Conservation (phyloP, 2,329 filamentous ascomycete species). For the Calonectria honghensis region DNA sequence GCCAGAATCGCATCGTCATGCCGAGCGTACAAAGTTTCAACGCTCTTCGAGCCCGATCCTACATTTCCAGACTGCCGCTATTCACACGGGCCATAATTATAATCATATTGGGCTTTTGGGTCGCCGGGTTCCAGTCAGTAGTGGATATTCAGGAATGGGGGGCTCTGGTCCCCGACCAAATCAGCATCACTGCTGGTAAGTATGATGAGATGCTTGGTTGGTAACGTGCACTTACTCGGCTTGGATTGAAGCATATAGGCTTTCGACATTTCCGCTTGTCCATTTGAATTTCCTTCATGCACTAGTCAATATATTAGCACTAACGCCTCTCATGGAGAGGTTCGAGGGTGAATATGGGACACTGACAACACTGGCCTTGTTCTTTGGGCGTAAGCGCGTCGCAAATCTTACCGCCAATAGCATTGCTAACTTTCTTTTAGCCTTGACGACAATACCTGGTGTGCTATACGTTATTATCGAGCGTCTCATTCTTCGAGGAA, state of each 20-base stretch:
- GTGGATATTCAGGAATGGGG: constrained; percentile 88
- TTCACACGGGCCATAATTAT: constrained; percentile 85
- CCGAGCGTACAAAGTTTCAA: constrained; percentile 73
- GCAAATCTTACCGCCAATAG: neutral
- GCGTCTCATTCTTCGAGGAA: constrained; percentile 80
- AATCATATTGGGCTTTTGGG: constrained; percentile 77
- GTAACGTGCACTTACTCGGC: neutral
- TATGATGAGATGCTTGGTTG: neutral
- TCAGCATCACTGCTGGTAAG: constrained; percentile 81
- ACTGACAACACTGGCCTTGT: constrained; percentile 88
- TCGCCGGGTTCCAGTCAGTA: constrained; percentile 79
- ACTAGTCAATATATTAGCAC: constrained; percentile 84
- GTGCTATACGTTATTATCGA: constrained; percentile 88
- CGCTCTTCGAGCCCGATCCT: constrained; percentile 84
- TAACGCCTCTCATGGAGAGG: constrained; percentile 92
- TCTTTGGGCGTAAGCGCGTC: constrained; percentile 85
- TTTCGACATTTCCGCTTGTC: constrained; percentile 94
- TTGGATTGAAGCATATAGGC: constrained; percentile 83
- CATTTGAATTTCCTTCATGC: constrained; percentile 89
- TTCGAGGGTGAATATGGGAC: constrained; percentile 97
- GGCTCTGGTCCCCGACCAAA: constrained; percentile 84
- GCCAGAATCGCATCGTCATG: constrained; percentile 54
- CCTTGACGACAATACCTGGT: constrained; percentile 87
- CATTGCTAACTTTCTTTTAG: constrained; percentile 64
- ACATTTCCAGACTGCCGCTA: constrained; percentile 88